Evolutionary conservation across 2,329 filamentous ascomycete genomes (phyloP), one percentile per base, ranked within the genome.

Genomic region (Hyphodiscus sp.): DNA sequence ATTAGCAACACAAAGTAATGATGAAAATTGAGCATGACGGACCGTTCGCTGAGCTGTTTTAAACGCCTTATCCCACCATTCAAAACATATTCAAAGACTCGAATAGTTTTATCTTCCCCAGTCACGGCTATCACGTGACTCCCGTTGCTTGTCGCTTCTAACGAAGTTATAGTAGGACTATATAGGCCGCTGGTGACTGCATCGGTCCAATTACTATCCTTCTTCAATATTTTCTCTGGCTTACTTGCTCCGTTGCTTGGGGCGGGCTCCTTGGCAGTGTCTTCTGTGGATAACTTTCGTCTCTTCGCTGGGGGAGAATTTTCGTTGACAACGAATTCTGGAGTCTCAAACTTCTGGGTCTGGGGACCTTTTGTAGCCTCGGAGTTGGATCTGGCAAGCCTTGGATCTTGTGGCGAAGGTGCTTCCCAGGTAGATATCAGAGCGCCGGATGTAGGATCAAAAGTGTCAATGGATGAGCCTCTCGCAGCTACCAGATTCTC

Each of bases 41-140:
- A 89, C 87, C 91, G 82, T 69, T 84, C 78, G 69, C 86, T 95
- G 53, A 90, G 67, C 65, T 89, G 78, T 29, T 75, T 74, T 26
- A 96, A 71, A 2, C 71, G 16, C 1, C 54, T 23, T 1, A 49
- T 44, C 23, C 59, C 58, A 50, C 51, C 87, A 50, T 79, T 70
- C 1, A 76, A 72, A 29, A 82, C 77, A 55, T 91, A 76, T 60
- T 82, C 76, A 67, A 97, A 89, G 0, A 96, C 89, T 69, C 89
- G 88, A 42, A 99, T 78, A 48, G 81, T 83, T 74, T 99, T 99
- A 74, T 97, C 94, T 65, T 95, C 89, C n/a, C 82, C 85, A 9
- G 91, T 95, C 29, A 95, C 81, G 20, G 83, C 87, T 43, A 96
- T 74, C 19, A 95, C 69, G 71, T 95, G 76, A 43, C 79, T 76